These are phyloP conservation scores for Testicularia cyperi DNA, from an alignment of 1,284 basidiomycete species.

Conservation along the genomic window DNA sequence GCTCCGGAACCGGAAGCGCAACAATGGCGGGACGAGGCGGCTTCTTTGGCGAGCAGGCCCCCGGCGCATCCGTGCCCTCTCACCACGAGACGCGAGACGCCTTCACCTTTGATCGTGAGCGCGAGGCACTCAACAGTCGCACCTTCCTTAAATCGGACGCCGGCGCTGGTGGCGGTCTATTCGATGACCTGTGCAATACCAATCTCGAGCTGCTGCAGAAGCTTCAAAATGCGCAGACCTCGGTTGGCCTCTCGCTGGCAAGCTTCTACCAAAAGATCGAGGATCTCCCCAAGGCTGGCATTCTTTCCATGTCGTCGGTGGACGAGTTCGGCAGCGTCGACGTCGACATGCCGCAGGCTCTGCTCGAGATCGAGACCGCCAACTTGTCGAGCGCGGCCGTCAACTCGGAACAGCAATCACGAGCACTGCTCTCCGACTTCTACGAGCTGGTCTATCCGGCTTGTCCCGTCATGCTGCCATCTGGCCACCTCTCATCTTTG, in stretches of 20 bases:
- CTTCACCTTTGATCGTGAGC: constrained; percentile 24
- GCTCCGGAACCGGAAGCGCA: not conserved
- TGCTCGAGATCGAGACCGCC: constrained; percentile 27
- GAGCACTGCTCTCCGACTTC: constrained; percentile 36
- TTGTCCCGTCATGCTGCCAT: constrained; percentile 45
- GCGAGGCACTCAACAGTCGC: constrained; percentile 15
- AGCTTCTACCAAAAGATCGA: constrained; percentile 48
- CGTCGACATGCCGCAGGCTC: constrained; percentile 25
- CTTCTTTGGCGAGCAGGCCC: too few relatives aligned
- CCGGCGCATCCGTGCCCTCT: too few relatives aligned
- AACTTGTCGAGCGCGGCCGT: constrained; percentile 31
- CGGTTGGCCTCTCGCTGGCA: constrained; percentile 15
- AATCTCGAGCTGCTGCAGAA: constrained; percentile 46
- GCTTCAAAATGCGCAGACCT: constrained; percentile 24
- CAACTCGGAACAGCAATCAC: constrained; percentile 41
- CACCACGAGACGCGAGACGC: too few relatives aligned
- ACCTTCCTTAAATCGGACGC: constrained; percentile 24
- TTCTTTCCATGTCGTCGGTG: constrained; percentile 11
- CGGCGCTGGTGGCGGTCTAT: constrained; percentile 17
- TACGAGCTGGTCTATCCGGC: constrained; percentile 52
- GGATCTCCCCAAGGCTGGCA: constrained; percentile 47
- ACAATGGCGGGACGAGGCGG: too few relatives aligned
- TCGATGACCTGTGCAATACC: constrained; percentile 39
- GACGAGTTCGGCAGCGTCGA: constrained; percentile 26
- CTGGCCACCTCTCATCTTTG: constrained; percentile 46